phyloP scores from a whole-genome alignment of 2,329 filamentous ascomycete species.

The Pseudogymnoascus destructans region DNA sequence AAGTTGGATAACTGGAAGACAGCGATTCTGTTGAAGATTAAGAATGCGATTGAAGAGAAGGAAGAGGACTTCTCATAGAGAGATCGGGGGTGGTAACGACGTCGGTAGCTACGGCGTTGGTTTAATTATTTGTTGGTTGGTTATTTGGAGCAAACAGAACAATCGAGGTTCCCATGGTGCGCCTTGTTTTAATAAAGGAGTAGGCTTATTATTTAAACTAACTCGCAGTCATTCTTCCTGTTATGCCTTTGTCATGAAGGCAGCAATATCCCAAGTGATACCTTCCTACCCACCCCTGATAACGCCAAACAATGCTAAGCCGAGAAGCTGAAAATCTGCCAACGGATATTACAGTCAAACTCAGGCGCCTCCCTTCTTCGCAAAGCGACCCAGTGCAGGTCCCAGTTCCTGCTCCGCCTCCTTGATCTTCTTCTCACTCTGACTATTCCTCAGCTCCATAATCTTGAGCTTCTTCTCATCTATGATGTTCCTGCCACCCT shows the following conservation, averaged over 20 bases:
- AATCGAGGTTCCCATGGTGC: neutral
- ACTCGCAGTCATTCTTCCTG: constrained; percentile 2
- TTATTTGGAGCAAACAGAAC: constrained; percentile 7
- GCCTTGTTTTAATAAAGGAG: constrained; percentile 1
- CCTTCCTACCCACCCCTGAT: neutral
- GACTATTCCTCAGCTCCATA: constrained; percentile 63
- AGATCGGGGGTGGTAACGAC: neutral
- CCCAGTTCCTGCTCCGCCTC: constrained; percentile 64
- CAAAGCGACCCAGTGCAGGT: constrained; percentile 76
- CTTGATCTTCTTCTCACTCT: constrained; percentile 52
- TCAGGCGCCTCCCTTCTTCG: constrained; percentile 40
- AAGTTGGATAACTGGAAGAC: constrained; percentile 98
- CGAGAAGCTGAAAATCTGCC: neutral
- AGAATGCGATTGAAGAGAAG: constrained; percentile 65
- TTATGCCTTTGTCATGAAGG: constrained; percentile 3
- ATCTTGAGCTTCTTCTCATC: constrained; percentile 86
- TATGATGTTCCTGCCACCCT: constrained; percentile 83
- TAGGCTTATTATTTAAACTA: constrained; percentile 8
- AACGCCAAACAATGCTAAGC: constrained; percentile 8
- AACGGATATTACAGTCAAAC: constrained; percentile 1
- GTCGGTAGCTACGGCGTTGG: constrained; percentile 1
- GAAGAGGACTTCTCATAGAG: constrained; percentile 56
- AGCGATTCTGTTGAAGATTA: constrained; percentile 66
- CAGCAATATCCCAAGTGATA: neutral
- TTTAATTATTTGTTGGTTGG: constrained; percentile 23